Conservation (phyloP, 331 rosid genomes). For the Spiraea crenata region DNA sequence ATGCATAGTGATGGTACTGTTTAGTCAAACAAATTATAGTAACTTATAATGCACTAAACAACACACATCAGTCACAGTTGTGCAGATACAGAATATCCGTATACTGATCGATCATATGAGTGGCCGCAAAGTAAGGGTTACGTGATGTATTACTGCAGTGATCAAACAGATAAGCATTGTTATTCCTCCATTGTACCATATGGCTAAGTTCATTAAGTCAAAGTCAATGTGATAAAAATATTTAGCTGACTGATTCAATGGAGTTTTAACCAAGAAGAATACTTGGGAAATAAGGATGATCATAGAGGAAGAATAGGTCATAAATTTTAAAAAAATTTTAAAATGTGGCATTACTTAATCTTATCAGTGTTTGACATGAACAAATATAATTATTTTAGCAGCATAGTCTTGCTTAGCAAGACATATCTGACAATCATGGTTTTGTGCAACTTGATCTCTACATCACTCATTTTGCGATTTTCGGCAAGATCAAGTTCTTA, state of each 20-base stretch:
- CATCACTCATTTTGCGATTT: neutral
- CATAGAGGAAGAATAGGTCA: neutral
- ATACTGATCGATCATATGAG: neutral
- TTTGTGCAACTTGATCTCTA: too few relatives aligned
- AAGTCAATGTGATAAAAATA: slow-evolving; percentile 5
- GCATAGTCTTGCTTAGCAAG: neutral
- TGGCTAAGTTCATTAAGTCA: neutral
- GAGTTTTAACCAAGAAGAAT: neutral
- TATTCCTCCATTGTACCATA: neutral
- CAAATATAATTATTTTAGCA: neutral
- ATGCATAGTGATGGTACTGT: neutral
- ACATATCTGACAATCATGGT: too few relatives aligned
- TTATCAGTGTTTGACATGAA: neutral
- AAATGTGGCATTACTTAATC: neutral
- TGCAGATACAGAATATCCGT: neutral
- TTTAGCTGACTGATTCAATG: neutral
- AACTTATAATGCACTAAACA: neutral
- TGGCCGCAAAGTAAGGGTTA: neutral
- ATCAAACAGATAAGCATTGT: slow-evolving; percentile 1
- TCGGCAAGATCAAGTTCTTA: neutral
- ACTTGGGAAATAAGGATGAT: neutral
- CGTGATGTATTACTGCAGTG: neutral
- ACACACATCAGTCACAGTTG: neutral
- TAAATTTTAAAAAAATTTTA: neutral
- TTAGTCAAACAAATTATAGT: neutral